Evolutionary conservation across 192 early-diverging fungal species (phyloP), one percentile per base, ranked within the genome.

Genomic region (Mortierella hygrophila): DNA sequence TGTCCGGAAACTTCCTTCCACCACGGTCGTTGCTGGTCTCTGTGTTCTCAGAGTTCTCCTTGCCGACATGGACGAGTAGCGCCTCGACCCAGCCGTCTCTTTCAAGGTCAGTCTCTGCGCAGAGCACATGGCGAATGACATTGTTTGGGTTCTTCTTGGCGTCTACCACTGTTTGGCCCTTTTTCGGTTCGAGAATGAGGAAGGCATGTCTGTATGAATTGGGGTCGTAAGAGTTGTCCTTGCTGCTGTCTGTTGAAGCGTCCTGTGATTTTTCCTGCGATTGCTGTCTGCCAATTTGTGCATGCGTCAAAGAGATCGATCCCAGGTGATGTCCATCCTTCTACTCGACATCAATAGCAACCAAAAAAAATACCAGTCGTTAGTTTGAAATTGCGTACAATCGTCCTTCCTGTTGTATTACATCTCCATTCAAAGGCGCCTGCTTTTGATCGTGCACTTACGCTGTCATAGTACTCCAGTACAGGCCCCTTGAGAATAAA

Each of bases 31-130:
- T 47, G 18, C 68, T 63, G 52, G 57, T 16, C 23, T 85, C 74
- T 13, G 46, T 32, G 2, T 32, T 23, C 18, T 77, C 75, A 9
- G 75, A 0, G 29, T 60, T 37, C 4, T 86, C 84, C 65, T 81
- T 86, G 10, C 82, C 87, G 23, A 90, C 90, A 80, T 91, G 88
- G 23, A 90, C 72, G 68, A 92, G 70, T 78, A 98, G 83, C 3
- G 93, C 92, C 68, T 93, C 91, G 0, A 99, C 94, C 98, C 98
- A 99, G 38, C 94, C 94, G 87, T 98, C 97, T 60, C 97, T 91
- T 65, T 99, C 98, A 72, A 91, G 83, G 68, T 98, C 97, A 11
- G 93, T 95, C n/a, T 96, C 95, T 16, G 97, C 97, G 88, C 95
- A 97, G 55, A 99, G 93, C 44, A 97, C 93, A 79, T 98, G 97